These are phyloP conservation scores for Ophiostoma himal-ulmi DNA, from an alignment of 2,329 filamentous ascomycete species.

Conservation along the genomic window DNA sequence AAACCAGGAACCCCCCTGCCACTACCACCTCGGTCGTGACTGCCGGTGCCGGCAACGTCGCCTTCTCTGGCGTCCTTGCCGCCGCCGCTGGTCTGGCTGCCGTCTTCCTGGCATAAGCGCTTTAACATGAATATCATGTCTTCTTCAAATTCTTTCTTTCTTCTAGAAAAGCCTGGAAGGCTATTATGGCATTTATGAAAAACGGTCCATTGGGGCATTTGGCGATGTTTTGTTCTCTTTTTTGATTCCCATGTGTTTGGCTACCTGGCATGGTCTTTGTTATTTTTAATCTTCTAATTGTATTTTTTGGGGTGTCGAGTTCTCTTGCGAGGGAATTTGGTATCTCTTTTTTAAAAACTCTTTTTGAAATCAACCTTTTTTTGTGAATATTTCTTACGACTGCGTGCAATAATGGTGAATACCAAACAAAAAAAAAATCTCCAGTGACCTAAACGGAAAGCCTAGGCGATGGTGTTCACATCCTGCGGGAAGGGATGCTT, in stretches of 20 bases:
- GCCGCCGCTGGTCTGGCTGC: conserved; percentile 50
- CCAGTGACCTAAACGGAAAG: background rate
- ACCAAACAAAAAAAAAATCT: too few species aligned
- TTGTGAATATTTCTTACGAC: background rate
- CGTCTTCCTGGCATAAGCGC: conserved; percentile 49
- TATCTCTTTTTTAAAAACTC: conserved; percentile 17
- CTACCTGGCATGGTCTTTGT: conserved; percentile 14
- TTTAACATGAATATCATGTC: conserved; percentile 15
- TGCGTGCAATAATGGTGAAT: background rate
- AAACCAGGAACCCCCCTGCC: background rate
- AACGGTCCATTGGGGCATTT: conserved; percentile 26
- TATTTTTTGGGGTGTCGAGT: conserved; percentile 28
- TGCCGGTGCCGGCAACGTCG: conserved; percentile 49
- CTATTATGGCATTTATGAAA: conserved; percentile 32
- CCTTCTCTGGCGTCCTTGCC: conserved; percentile 50
- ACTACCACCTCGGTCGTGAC: conserved; percentile 38
- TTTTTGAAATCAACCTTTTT: conserved; percentile 19
- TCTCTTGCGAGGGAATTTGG: conserved; percentile 9
- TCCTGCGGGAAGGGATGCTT: background rate
- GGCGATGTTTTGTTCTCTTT: conserved; percentile 31
- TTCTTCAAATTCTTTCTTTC: conserved; percentile 26
- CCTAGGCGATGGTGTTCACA: background rate
- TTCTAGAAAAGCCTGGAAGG: conserved; percentile 37
- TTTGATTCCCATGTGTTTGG: conserved; percentile 26
- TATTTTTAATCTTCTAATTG: conserved; percentile 47